Base-by-base conservation (phyloP, 2,329 filamentous ascomycete species). In the Paraphoma sp. region DNA sequence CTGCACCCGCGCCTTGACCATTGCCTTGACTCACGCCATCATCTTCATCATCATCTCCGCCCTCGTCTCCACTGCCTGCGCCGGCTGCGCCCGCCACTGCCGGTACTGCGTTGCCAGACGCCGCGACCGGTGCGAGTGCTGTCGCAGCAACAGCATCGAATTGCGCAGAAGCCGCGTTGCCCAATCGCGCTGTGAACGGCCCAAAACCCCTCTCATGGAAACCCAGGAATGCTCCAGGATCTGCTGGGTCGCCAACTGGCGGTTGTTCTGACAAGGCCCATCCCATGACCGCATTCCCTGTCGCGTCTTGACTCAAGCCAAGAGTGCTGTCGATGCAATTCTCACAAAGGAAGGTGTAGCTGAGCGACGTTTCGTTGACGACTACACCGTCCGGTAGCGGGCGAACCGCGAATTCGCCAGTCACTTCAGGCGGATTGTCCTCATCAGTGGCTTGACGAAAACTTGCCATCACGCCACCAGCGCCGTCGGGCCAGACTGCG, bases 401-500 rank as follows among this genome's bases (percentile, higher is more conserved):
- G 5, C 52, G 41, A 11, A 60, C 56, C 3, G 28, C 42, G 41
- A 63, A 65, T 1, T 5, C 28, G 2, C 63, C 63, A 5, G 55
- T 55, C 16, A 65, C 63, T 14, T 57, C 54, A 5, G 57, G 63
- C 38, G 60, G 60, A 46, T 54, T 63, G 18, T 64, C 56, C 40
- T 65, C 57, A 30, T 62, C 53, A 6, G 56, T 59, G 1, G 60
- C 64, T 28, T 61, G 57, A 1, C 64, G 53, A 47, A 67, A 69
- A 3, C 60, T 60, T 14, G 57, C 56, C 18, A 58, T 55, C 45
- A 69, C 56, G 28, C 23, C 49, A 3, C 42, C 51, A 12, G 57
- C 54, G 42, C 57, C 60, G 36, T 67, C 59, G 31, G 59, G 57
- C 62, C 65, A 68, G 9, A 52, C 65, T 5, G 63, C 47, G 7